phyloP scores from a whole-genome alignment of 768 basidiomycete species.

The Mrakia gelida region DNA sequence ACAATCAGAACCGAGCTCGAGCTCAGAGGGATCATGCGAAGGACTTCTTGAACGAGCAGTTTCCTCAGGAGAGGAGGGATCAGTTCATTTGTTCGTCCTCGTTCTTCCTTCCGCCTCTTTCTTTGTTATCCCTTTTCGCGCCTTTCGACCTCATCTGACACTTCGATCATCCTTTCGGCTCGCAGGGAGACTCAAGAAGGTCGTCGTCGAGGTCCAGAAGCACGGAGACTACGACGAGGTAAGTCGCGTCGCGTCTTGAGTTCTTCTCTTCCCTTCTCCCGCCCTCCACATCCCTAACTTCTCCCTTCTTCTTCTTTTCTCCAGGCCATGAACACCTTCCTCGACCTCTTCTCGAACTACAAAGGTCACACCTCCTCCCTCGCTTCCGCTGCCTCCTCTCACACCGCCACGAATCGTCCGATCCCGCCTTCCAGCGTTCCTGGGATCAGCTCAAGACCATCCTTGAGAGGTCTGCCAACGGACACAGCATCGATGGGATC shows the following conservation, averaged over 20 bases:
- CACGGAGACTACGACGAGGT: conserved; percentile 52
- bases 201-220: conserved; percentile 84
- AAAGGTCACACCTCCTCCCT: conserved; percentile 52
- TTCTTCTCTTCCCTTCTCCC: background rate
- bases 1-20: conserved; percentile 51
- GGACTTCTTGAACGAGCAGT: conserved; percentile 58
- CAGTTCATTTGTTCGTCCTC: conserved; percentile 67
- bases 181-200: conserved; percentile 68
- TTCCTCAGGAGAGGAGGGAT: conserved; percentile 68
- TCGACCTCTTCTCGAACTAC: conserved; percentile 48
- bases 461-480: conserved; percentile 78
- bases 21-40: conserved; percentile 55
- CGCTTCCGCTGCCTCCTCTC: conserved; percentile 44
- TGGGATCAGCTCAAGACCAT: conserved; percentile 66
- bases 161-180: background rate
- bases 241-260: too few relatives aligned
- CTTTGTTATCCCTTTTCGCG: too few relatives aligned
- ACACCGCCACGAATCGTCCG: conserved; percentile 47
- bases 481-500: conserved; percentile 60
- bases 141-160: background rate
- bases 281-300: background rate
- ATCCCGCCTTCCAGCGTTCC: conserved; percentile 56
- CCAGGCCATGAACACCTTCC: conserved; percentile 47
- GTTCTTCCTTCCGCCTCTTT: background rate
- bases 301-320: too few relatives aligned